phyloP scores from a whole-genome alignment of 805 yeast genomes.

The Komagataella populi region DNA sequence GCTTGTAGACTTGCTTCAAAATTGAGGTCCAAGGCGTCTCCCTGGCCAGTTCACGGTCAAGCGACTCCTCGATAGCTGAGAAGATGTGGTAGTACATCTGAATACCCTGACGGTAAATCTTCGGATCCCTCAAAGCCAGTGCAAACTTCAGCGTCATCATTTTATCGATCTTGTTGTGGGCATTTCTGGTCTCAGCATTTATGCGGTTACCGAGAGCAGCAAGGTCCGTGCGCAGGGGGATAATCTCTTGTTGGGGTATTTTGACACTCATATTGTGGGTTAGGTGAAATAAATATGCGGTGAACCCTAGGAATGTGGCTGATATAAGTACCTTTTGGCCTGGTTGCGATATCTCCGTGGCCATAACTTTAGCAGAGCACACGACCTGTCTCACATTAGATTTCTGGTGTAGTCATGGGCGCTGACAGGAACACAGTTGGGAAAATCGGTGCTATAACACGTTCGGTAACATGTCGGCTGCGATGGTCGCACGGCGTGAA shows the following conservation, averaged over 20 bases:
- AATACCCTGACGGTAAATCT: constrained; percentile 69
- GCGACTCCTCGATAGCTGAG: constrained; percentile 42
- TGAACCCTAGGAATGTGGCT: not conserved
- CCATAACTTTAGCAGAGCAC: not conserved
- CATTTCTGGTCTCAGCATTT: constrained; percentile 48
- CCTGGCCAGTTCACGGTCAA: constrained; percentile 29
- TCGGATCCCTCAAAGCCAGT: constrained; percentile 61
- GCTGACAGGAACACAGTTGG: not conserved
- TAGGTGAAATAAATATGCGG: not conserved
- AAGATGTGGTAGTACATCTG: constrained; percentile 63
- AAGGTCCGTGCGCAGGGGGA: constrained; percentile 67
- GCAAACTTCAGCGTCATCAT: constrained; percentile 59
- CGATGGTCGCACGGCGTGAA: not conserved
- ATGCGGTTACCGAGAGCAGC: constrained; percentile 81
- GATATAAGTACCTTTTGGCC: not conserved
- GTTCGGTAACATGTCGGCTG: not conserved
- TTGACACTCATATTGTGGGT: constrained; percentile 1
- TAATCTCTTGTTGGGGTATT: constrained; percentile 30
- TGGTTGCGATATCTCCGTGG: not conserved
- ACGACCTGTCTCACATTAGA: not conserved
- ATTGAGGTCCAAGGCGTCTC: constrained; percentile 28
- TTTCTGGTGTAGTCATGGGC: not conserved
- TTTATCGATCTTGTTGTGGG: constrained; percentile 59
- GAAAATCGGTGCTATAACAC: not conserved
- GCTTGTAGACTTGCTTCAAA: constrained; percentile 50